phyloP scores from a whole-genome alignment of 257 asterid species.

The Nicotiana undulata region DNA sequence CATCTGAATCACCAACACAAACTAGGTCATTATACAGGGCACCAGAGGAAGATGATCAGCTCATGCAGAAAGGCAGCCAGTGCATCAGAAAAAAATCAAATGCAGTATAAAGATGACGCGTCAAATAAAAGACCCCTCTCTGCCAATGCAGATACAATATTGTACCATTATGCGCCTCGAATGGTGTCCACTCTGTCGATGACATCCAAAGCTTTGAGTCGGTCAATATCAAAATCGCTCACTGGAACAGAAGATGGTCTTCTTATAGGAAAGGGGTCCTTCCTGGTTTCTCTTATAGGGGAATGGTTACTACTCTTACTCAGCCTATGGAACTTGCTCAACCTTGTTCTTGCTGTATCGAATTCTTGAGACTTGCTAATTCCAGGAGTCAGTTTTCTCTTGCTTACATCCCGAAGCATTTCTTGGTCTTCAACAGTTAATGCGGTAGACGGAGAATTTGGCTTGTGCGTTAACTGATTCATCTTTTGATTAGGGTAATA shows the following conservation, averaged over 20 bases:
- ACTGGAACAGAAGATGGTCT: conserved; percentile 72
- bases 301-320: conserved; percentile 86
- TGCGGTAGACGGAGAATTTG: conserved; percentile 51
- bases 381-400: conserved; percentile 75
- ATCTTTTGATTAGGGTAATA: conserved; percentile 61
- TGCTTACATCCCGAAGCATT: conserved; percentile 73
- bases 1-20: not conserved
- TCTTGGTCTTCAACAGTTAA: conserved; percentile 75
- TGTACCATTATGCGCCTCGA: conserved; percentile 2
- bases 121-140: not conserved
- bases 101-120: not conserved
- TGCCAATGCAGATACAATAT: not conserved
- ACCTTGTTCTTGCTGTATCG: conserved; percentile 37
- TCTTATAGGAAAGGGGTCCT: conserved; percentile 57
- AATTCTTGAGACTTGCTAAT: conserved; percentile 95
- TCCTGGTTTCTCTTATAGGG: conserved; percentile 43
- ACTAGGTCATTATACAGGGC: not conserved
- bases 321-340: conserved; percentile 58
- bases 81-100: not conserved
- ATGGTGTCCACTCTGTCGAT: conserved; percentile 71
- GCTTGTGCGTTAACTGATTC: conserved; percentile 36
- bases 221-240: conserved; percentile 62
- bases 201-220: conserved; percentile 66
- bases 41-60: not conserved
- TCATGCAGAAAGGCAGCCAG: not conserved